These are phyloP conservation scores for Dioszegia crocea DNA, from an alignment of 768 basidiomycete genomes.

Conservation along the genomic window DNA sequence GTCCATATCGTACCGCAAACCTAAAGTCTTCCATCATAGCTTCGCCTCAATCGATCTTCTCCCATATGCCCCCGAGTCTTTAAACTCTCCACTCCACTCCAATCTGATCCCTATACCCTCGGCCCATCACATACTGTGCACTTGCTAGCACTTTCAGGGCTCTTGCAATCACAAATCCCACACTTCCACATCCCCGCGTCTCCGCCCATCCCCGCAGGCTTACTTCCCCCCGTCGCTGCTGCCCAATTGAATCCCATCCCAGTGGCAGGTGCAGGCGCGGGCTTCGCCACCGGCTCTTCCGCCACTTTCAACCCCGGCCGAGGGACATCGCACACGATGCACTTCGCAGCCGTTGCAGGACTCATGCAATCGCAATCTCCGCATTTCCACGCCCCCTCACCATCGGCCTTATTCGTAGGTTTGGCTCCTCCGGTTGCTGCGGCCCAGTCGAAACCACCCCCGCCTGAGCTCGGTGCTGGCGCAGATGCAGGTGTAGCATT, in stretches of 20 bases:
- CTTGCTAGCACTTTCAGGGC: constrained; percentile 52
- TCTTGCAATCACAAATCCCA: constrained; percentile 55
- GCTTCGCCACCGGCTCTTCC: no score
- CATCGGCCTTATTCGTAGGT: neutral
- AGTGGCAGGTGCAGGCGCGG: no score
- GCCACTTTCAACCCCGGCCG: constrained; percentile 22
- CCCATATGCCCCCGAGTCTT: no score
- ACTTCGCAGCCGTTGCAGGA: constrained; percentile 52
- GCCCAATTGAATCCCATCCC: neutral
- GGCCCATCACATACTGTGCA: constrained; percentile 55
- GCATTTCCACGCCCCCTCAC: constrained; percentile 53
- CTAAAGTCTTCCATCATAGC: no score
- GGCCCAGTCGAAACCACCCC: neutral
- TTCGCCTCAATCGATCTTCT: no score
- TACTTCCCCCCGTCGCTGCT: neutral
- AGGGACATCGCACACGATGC: constrained; percentile 54
- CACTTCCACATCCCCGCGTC: constrained; percentile 57
- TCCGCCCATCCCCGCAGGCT: neutral
- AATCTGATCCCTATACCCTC: neutral
- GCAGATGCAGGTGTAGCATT: neutral
- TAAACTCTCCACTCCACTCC: no score
- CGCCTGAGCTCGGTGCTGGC: neutral
- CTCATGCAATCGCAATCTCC: constrained; percentile 55
- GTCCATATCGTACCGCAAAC: no score
- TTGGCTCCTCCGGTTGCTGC: neutral